A percentile compares a stretch with the other conserved stretches of the same genome.
Conservation (phyloP, 192 early-diverging fungal species). For the Coemansia reversa region DNA sequence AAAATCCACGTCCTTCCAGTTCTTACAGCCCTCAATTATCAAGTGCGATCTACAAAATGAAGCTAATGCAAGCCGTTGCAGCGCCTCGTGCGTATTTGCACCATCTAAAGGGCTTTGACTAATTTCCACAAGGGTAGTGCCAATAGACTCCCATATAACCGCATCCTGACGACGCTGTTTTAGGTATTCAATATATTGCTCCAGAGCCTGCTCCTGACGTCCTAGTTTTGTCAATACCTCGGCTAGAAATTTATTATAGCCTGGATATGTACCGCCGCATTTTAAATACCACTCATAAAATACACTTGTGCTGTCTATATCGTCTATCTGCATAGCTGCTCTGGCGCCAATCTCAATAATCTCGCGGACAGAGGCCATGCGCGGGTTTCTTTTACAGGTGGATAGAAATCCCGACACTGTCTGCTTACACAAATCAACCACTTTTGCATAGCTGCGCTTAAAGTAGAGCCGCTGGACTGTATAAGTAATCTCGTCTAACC, state of each 20-base stretch:
- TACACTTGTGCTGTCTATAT: conserved; percentile 8
- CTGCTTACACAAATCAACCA: conserved; percentile 24
- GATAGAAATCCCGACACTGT: conserved; percentile 10
- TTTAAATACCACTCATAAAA: conserved; percentile 37
- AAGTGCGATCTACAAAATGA: conserved; percentile 21
- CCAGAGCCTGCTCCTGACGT: conserved; percentile 19
- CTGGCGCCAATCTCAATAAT: conserved; percentile 40
- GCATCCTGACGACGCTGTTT: conserved; percentile 38
- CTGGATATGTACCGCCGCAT: conserved; percentile 45
- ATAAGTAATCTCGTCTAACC: conserved; percentile 36
- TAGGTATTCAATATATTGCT: conserved; percentile 30
- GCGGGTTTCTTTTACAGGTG: not conserved
- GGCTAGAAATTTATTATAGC: conserved; percentile 35
- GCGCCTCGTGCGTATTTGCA: not conserved
- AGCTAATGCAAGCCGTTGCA: conserved; percentile 27
- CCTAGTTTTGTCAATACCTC: conserved; percentile 20
- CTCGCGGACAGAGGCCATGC: conserved; percentile 31
- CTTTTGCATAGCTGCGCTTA: conserved; percentile 7
- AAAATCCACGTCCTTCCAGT: conserved; percentile 21
- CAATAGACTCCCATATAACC: conserved; percentile 41
- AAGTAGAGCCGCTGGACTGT: conserved; percentile 45
- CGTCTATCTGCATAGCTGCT: conserved; percentile 21
- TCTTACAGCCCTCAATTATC: conserved; percentile 26
- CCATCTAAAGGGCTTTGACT: not conserved
- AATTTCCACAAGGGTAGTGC: conserved; percentile 14